These are phyloP conservation scores for Fusarium pseudocircinatum DNA, from an alignment of 2,329 filamentous ascomycete species.

Conservation along the genomic window DNA sequence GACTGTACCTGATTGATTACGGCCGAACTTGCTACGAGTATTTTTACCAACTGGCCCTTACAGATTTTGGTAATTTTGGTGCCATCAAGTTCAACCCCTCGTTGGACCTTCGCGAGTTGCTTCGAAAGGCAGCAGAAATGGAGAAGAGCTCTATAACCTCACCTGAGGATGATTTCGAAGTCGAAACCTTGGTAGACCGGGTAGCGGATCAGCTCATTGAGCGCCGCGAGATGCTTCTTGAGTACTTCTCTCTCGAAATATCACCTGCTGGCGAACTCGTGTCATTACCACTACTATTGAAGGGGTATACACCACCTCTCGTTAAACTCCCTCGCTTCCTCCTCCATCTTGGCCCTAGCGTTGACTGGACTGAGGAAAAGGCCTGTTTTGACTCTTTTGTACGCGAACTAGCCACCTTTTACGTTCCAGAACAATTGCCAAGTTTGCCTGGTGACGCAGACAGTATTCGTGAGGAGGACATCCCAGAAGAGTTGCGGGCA, in stretches of 20 bases:
- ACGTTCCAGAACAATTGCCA: conserved; percentile 87
- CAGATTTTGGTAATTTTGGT: conserved; percentile 96
- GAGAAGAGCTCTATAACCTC: conserved; percentile 63
- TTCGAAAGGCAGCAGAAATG: conserved; percentile 76
- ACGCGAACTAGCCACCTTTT: conserved; percentile 87
- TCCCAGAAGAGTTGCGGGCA: conserved; percentile 62
- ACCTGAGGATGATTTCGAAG: conserved; percentile 68
- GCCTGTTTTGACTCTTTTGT: conserved; percentile 86
- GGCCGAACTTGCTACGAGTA: conserved; percentile 87
- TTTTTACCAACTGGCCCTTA: conserved; percentile 94
- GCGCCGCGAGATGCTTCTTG: conserved; percentile 84
- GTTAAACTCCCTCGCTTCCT: conserved; percentile 91
- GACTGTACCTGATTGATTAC: conserved; percentile 93
- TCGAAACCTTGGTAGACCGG: conserved; percentile 70
- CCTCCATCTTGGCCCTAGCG: conserved; percentile 85
- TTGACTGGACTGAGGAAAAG: conserved; percentile 88
- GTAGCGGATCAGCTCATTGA: conserved; percentile 77
- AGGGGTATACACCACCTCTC: conserved; percentile 86
- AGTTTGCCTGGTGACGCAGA: conserved; percentile 51
- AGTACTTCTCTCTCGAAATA: conserved; percentile 92
- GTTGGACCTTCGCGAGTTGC: conserved; percentile 74
- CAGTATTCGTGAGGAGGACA: conserved; percentile 47
- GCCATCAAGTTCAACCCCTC: conserved; percentile 81
- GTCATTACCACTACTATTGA: conserved; percentile 84
- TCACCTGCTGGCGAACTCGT: conserved; percentile 79